These are phyloP conservation scores for Solanum hybrid DNA, from an alignment of 305 asterid genomes.

Conservation along the genomic window DNA sequence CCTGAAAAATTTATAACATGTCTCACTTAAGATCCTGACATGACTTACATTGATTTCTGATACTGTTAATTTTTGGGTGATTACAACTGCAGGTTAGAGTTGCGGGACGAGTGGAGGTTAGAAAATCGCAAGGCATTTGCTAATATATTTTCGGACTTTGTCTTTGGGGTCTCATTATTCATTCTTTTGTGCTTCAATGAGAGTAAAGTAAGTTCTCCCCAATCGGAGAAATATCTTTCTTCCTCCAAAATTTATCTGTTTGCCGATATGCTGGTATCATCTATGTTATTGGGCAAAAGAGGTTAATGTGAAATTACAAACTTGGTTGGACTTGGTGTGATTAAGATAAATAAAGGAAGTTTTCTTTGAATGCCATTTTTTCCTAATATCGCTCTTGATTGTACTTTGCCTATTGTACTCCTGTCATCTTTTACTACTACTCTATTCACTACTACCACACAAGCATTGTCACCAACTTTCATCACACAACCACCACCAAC, in stretches of 20 bases:
- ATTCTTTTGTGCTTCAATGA: constrained; percentile 70
- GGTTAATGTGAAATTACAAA: not conserved
- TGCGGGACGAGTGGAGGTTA: constrained; percentile 82
- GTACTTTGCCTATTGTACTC: not conserved
- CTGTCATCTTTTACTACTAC: not conserved
- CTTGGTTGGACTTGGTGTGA: not conserved
- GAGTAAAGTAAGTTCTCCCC: constrained; percentile 55
- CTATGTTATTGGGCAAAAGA: not conserved
- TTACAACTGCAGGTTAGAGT: constrained; percentile 49
- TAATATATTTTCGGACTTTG: constrained; percentile 88
- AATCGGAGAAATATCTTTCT: constrained; percentile 1
- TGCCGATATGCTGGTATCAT: not conserved
- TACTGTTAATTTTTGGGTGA: not conserved
- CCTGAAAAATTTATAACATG: not conserved
- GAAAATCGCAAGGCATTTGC: constrained; percentile 92
- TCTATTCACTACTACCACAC: not conserved
- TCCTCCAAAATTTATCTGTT: not conserved
- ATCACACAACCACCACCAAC: not conserved
- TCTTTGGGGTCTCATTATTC: constrained; percentile 81
- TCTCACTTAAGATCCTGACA: not conserved
- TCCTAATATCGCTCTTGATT: not conserved
- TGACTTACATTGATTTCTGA: not conserved
- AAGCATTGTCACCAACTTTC: not conserved
- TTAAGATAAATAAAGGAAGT: not conserved
- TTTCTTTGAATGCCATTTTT: not conserved